Evolutionary conservation across 768 basidiomycete species (phyloP), one percentile per base, ranked within the genome.

Genomic region (Hygrophoropsis aurantiaca): DNA sequence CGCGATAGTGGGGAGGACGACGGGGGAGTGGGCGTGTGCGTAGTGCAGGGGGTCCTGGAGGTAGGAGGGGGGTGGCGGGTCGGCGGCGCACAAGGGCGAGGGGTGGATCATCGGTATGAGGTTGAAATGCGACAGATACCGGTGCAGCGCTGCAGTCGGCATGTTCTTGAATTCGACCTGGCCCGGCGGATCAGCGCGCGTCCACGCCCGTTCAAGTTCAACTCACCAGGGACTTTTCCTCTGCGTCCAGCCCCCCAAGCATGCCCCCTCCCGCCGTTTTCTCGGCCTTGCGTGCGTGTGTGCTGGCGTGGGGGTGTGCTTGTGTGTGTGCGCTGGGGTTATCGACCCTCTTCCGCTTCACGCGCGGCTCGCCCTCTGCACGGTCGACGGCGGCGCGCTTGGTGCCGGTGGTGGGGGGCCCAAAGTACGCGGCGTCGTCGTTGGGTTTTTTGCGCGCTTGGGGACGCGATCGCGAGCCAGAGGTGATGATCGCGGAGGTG

Each of bases 131-230:
- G 75, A 72, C 49, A 92, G 75, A 63, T 92, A 92, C 48, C 82
- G 80, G 60, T 88, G 78, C 21, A 92, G 68, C 11, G 78, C 77
- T 15, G 77, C 66, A 11, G 73, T 69, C n/a, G 89, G 79, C 70
- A 91, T 73, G 55, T 80, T 80, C 37, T 74, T 71, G 61, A 92
- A 90, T 59, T 91, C 86, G 55, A 91, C 78, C 89, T 92, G 63
- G 32, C n/a, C 11, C 32, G 32, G 10, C n/a, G 32, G 32, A 34
- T 34, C n/a, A n/a, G n/a, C n/a, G n/a, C n/a, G n/a, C n/a, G n/a
- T n/a, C n/a, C 25, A 37, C 18, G 36, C 46, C 46, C 42, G 34
- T 19, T 41, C 36, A 35, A 9, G 35, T 30, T 44, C 20, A 19
- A 52, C 60, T 58, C 52, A 62, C 60, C 45, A 59, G 20, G 20